Conservation (phyloP, 352 stramenopile species). For the Phytophthora pini region DNA sequence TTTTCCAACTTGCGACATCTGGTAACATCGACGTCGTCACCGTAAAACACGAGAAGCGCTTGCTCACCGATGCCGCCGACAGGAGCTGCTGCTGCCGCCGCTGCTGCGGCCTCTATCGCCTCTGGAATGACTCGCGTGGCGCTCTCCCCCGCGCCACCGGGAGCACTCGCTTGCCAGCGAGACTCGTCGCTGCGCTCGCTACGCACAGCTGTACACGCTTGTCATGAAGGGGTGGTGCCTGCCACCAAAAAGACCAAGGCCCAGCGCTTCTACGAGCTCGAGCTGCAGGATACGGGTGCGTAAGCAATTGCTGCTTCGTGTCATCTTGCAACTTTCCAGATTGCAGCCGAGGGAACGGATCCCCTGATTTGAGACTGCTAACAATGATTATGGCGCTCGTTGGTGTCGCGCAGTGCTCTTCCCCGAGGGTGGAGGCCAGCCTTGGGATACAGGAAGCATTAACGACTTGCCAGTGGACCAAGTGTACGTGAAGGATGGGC, state of each 20-base stretch:
- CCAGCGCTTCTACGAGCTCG: slow-evolving; percentile 59
- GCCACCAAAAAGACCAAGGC: slow-evolving; percentile 47
- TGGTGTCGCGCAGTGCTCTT: slow-evolving; percentile 70
- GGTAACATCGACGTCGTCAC: slow-evolving; percentile 1
- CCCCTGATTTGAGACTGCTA: slow-evolving; percentile 8
- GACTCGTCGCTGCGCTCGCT: slow-evolving; percentile 70
- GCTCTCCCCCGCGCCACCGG: slow-evolving; percentile 36
- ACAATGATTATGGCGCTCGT: slow-evolving; percentile 20
- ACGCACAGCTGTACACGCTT: slow-evolving; percentile 52
- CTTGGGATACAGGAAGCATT: slow-evolving; percentile 79
- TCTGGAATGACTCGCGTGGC: slow-evolving; percentile 8
- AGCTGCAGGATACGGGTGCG: slow-evolving; percentile 69
- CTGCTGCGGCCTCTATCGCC: slow-evolving; percentile 16
- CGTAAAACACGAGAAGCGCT: background rate
- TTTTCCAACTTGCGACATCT: slow-evolving; percentile 25
- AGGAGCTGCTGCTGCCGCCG: slow-evolving; percentile 27
- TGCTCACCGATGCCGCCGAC: slow-evolving; percentile 30
- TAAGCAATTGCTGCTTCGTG: background rate
- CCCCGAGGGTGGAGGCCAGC: slow-evolving; percentile 87
- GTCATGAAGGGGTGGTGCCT: slow-evolving; percentile 30
- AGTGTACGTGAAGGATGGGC: slow-evolving; percentile 70
- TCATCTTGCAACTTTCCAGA: background rate
- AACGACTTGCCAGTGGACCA: slow-evolving; percentile 55
- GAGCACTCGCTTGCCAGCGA: slow-evolving; percentile 66
- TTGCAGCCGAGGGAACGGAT: background rate